Base-by-base conservation (phyloP, 768 basidiomycete genomes). In the Hemileccinum rubropunctum region DNA sequence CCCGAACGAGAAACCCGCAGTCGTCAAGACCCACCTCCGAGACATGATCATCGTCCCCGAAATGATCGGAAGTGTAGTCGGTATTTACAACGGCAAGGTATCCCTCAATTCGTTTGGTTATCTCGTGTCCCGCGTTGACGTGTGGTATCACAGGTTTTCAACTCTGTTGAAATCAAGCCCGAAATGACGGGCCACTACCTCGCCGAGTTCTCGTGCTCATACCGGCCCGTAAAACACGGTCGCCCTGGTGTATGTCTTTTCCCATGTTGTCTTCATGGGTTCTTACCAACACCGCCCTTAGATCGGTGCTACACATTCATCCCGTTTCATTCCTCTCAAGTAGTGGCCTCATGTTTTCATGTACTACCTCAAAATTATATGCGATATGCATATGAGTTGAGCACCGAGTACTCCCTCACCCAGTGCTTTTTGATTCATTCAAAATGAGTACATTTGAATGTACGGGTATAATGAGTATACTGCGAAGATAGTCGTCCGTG, bases 151-250 rank as follows among this genome's bases (percentile, higher is more conserved):
- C 36, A 91, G 88, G 84, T 87, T 54, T 93, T 93, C 80, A 93
- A 92, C 79, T 86, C 92, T 37, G 93, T 98, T 57, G 95, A 98
- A 76, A 95, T 98, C 80, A 98, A 95, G 80, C 95, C 97, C 58
- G 97, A 99, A 75, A 99, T 99, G 97, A 91, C 89, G 56, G 97
- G 97, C 52, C 95, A 95, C 84, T 98, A 99, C 78, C 93, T 98
- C 68, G 97, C 81, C 56, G 97, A 99, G 77, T 91, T 91, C 77
- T 91, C 91, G 27, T 91, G 90, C 78, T 93, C 95, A 53, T 98
- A 97, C 88, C 83, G 88, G 69, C 95, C 95, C 64, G 95, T 99
- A 73, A 95, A 95, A 80, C 95, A 99, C 81, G 95, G 95, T 82
- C 93, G 95, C 65, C 95, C 97, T 65, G 95, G 95, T 92, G 88